Base-by-base conservation (phyloP, 2,329 filamentous ascomycete species). In the Basipetospora chlamydospora region DNA sequence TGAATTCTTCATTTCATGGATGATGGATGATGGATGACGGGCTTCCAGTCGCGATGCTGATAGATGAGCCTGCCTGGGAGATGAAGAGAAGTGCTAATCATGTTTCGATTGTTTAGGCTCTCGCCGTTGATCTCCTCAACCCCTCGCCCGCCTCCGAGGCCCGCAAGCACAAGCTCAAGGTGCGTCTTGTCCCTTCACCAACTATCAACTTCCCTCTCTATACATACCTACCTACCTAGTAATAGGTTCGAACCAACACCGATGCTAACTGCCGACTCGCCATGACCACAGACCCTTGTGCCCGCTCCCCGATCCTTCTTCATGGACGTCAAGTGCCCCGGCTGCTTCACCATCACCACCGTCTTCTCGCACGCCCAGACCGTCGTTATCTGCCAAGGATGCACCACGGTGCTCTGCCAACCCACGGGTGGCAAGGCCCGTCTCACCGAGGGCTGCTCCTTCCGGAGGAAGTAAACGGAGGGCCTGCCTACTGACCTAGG, bases 241-340 rank as follows among this genome's bases (percentile, higher is more conserved):
- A n/a, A n/a, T n/a, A n/a, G n/a, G n/a, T n/a, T n/a, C n/a, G n/a
- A n/a, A n/a, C n/a, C n/a, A n/a, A 33, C 3, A 11, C 13, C 33
- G 43, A 49, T 42, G 30, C 47, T 46, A 41, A 45, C 40, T 37
- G 15, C 17, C n/a, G 17, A 11, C 11, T 16, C 20, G 11, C 6
- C 6, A 2, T 33, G 12, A 2, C 30, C 38, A 44, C 51, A 92
- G 86, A 86, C 76, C 52, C 83, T 98, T 57, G 90, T 98, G 62
- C 90, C 90, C 57, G 80, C 77, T 50, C 90, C 90, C 58, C 85
- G 90, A 65, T 96, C 88, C 52, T 98, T 96, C 83, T 98, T 98
- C 84, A 98, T 98, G 90, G 90, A 98, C 64, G 90, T 98, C 75
- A 98, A 98, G 82, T 98, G 90, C 83, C 90, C 90, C 64, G 90